These are phyloP conservation scores for Hyaloraphidium curvatum DNA, from an alignment of 192 early-diverging fungal genomes.

Conservation along the genomic window DNA sequence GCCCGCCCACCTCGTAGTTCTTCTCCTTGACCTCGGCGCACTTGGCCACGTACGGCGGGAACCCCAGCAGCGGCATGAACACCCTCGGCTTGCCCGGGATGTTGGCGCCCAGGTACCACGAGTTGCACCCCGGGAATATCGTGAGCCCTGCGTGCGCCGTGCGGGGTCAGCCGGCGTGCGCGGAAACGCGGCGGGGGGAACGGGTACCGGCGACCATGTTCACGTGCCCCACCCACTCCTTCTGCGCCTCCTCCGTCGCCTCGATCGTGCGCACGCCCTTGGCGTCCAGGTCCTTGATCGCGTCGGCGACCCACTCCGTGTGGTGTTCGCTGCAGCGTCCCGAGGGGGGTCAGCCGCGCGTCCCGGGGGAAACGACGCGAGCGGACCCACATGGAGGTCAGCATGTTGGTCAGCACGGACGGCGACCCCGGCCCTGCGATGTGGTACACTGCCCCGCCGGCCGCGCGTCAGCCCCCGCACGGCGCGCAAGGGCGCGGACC, in stretches of 20 bases:
- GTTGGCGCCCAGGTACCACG: conserved; percentile 1
- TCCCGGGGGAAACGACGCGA: too few species aligned
- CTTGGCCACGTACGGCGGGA: background rate
- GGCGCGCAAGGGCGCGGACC: background rate
- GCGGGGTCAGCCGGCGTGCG: too few species aligned
- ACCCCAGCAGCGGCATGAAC: conserved; percentile 2
- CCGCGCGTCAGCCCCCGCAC: too few species aligned
- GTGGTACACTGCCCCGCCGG: background rate
- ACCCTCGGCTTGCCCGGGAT: background rate
- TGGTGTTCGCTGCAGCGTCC: too few species aligned
- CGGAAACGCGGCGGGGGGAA: background rate
- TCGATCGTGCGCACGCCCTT: background rate
- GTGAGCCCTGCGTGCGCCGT: background rate
- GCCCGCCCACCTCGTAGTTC: background rate
- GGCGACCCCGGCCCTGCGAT: background rate
- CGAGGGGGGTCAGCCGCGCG: too few species aligned
- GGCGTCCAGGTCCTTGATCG: background rate
- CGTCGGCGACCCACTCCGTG: conserved; percentile 1
- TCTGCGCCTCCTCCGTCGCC: conserved; percentile 1
- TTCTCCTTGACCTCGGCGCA: conserved; percentile 1
- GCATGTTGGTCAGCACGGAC: conserved; percentile 1
- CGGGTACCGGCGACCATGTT: background rate
- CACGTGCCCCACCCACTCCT: background rate
- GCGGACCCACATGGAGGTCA: background rate
- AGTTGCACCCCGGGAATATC: background rate